Conservation (phyloP, 495 filamentous ascomycete species). For the Hypomontagnella monticulosa region DNA sequence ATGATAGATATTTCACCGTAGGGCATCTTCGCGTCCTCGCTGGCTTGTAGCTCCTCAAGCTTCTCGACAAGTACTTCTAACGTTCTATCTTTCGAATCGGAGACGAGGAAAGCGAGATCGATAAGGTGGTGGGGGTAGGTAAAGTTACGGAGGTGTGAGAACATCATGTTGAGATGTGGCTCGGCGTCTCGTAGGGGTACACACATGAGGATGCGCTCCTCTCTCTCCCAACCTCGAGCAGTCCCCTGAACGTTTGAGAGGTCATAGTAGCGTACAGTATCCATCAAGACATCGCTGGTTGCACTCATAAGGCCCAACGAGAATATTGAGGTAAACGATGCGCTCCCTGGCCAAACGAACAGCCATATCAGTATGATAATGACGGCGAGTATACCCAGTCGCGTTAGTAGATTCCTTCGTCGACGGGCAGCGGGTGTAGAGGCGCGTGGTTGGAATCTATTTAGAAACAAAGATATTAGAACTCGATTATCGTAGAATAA, state of each 20-base stretch:
- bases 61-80: slow-evolving; percentile 76
- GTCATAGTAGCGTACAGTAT: slow-evolving; percentile 97
- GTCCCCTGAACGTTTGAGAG: slow-evolving; percentile 89
- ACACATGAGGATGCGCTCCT: slow-evolving; percentile 94
- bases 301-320: slow-evolving; percentile 77
- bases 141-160: slow-evolving; percentile 92
- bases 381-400: slow-evolving; percentile 62
- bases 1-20: slow-evolving; percentile 98
- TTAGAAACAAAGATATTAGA: slow-evolving; percentile 15
- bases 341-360: slow-evolving; percentile 71
- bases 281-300: slow-evolving; percentile 77
- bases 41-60: slow-evolving; percentile 81
- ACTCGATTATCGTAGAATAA: slow-evolving; percentile 5
- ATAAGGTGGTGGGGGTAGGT: slow-evolving; percentile 98
- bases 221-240: slow-evolving; percentile 90
- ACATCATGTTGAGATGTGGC: slow-evolving; percentile 97
- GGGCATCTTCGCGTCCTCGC: slow-evolving; percentile 77
- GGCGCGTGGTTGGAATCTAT: slow-evolving; percentile 85
- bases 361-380: slow-evolving; percentile 67
- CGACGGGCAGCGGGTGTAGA: slow-evolving; percentile 76
- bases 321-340: slow-evolving; percentile 73
- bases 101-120: slow-evolving; percentile 96
- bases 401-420: slow-evolving; percentile 76
- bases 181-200: slow-evolving; percentile 94
- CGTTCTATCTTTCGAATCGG: slow-evolving; percentile 95